These are phyloP conservation scores for Iris macrosiphon DNA, from an alignment of 106 monocot genomes.

Conservation along the genomic window DNA sequence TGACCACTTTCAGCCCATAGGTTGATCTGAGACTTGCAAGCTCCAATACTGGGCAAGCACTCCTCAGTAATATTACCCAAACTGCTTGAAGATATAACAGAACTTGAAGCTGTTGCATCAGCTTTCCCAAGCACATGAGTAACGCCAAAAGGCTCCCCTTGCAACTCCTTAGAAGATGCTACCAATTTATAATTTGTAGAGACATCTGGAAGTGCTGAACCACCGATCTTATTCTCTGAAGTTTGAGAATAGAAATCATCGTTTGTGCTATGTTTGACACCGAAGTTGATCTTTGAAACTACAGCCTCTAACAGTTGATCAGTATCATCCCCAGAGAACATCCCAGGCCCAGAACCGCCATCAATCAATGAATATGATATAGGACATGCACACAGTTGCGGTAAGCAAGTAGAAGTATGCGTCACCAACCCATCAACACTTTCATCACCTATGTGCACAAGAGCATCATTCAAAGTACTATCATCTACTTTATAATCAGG, in stretches of 20 bases:
- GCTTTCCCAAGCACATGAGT: constrained; percentile 13
- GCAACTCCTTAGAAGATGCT: constrained; percentile 17
- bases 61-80: constrained; percentile 25
- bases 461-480: constrained; percentile 14
- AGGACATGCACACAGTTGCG: constrained; percentile 16
- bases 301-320: constrained; percentile 67
- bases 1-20: constrained; percentile 63
- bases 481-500: constrained; percentile 14
- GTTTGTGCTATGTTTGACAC: constrained; percentile 29
- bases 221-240: constrained; percentile 19
- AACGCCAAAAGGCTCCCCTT: constrained; percentile 4
- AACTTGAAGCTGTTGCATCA: constrained; percentile 18
- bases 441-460: constrained; percentile 1
- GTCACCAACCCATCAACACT: constrained; percentile 11
- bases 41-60: constrained; percentile 23
- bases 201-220: constrained; percentile 9
- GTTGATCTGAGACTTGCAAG: constrained; percentile 54
- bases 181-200: constrained; percentile 4
- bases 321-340: constrained; percentile 30
- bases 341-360: constrained; percentile 23
- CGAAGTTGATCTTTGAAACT: constrained; percentile 42
- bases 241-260: constrained; percentile 34
- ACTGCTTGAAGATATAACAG: constrained; percentile 29
- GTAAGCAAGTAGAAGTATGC: constrained; percentile 19
- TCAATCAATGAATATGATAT: constrained; percentile 22